Evolutionary conservation across 495 filamentous ascomycete species (phyloP).

Genomic region (Elaphomyces granulatus): DNA sequence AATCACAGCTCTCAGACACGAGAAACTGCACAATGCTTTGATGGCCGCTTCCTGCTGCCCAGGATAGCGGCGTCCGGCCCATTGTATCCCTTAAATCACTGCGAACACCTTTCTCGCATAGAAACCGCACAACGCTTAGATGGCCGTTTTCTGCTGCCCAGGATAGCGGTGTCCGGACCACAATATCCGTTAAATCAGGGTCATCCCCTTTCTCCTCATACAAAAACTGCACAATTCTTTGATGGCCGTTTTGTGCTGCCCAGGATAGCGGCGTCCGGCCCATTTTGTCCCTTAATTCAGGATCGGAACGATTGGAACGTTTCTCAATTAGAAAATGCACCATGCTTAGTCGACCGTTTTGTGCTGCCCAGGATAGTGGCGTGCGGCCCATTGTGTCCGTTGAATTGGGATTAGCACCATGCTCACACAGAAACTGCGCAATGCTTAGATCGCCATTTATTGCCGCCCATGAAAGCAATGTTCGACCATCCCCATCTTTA

Average conservation of each 20-base stretch:
- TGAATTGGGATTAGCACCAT: too few relatives aligned
- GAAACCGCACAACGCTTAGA: conserved; percentile 4
- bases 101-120: conserved; percentile 3
- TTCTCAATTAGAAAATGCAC: background rate
- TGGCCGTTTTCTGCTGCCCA: conserved; percentile 10
- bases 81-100: conserved; percentile 3
- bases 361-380: background rate
- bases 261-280: background rate
- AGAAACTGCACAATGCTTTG: conserved; percentile 5
- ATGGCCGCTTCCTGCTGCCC: conserved; percentile 10
- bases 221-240: background rate
- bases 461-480: conserved; percentile 12
- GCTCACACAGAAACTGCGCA: too few relatives aligned
- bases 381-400: background rate
- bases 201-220: background rate
- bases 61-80: conserved; percentile 10
- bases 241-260: background rate
- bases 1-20: too few relatives aligned
- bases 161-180: background rate
- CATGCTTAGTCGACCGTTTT: background rate
- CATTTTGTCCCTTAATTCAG: background rate
- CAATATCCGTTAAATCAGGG: background rate
- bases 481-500: conserved; percentile 5
- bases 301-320: background rate
- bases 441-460: conserved; percentile 6